Percentiles rank a stretch among this genome's conserved stretches.
These are phyloP conservation scores for Penicillium hesseltinei DNA, from an alignment of 2,329 filamentous ascomycete species.

Conservation along the genomic window DNA sequence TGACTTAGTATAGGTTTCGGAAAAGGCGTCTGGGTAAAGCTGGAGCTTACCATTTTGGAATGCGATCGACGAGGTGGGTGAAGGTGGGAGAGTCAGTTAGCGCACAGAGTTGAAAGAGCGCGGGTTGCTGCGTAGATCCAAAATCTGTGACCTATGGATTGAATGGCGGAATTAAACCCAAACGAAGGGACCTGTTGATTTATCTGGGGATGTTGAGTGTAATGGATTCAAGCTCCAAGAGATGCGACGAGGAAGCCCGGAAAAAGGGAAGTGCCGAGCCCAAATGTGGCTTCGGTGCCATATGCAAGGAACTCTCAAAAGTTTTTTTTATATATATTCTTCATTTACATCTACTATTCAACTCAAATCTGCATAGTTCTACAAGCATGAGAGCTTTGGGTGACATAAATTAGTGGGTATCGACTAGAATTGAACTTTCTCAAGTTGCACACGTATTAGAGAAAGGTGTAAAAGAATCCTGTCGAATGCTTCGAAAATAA, in stretches of 20 bases:
- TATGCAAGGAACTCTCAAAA: not conserved
- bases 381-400: not conserved
- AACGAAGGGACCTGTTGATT: conserved; percentile 1
- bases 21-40: not conserved
- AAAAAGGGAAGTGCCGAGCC: conserved; percentile 26
- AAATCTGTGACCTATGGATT: not conserved
- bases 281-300: not conserved
- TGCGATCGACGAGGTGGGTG: conserved; percentile 19
- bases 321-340: not conserved
- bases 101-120: conserved; percentile 6
- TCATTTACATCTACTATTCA: not conserved
- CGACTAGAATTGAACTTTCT: not conserved
- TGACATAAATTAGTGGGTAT: not conserved
- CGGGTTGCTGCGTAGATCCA: conserved; percentile 3
- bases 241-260: conserved; percentile 23
- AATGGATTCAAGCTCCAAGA: conserved; percentile 23
- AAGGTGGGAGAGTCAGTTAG: conserved; percentile 23
- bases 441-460: not conserved
- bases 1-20: conserved; percentile 1
- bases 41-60: conserved; percentile 21
- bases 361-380: not conserved
- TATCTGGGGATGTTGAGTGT: conserved; percentile 11
- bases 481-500: not conserved
- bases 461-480: not conserved
- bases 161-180: not conserved